Evolutionary conservation across 2,329 filamentous ascomycete genomes (phyloP).

Genomic region (Pestalotiopsis sp.): DNA sequence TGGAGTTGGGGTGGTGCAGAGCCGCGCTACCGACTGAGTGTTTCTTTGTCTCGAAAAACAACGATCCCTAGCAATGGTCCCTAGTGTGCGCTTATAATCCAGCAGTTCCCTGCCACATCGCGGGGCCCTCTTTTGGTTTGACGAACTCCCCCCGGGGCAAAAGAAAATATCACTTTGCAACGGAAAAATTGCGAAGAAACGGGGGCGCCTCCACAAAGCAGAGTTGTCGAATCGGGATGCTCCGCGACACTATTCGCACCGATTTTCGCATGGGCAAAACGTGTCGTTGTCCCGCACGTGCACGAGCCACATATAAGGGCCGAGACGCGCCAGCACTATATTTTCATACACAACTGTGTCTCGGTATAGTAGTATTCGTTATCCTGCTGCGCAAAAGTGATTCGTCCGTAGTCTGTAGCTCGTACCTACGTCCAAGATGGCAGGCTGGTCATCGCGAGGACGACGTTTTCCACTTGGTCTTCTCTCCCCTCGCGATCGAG

Average conservation of each 20-base stretch:
- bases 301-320: not conserved
- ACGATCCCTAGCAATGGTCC: not conserved
- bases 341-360: too few relatives aligned
- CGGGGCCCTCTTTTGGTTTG: not conserved
- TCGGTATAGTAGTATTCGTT: too few relatives aligned
- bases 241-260: slow-evolving; percentile 5
- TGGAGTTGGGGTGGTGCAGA: not conserved
- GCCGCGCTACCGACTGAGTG: not conserved
- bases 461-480: not conserved
- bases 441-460: not conserved
- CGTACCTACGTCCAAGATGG: too few relatives aligned
- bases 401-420: too few relatives aligned
- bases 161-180: not conserved
- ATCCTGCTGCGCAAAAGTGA: too few relatives aligned
- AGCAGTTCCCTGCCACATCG: not conserved
- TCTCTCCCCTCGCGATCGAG: not conserved
- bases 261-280: not conserved
- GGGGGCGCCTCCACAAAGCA: not conserved
- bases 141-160: not conserved
- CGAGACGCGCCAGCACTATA: too few relatives aligned
- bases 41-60: not conserved
- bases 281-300: not conserved
- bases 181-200: not conserved
- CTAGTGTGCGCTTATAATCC: not conserved
- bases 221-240: not conserved